A percentile compares a stretch with the other conserved stretches of the same genome.
These are phyloP conservation scores for Paracoccidioides lutzii DNA, from an alignment of 2,329 filamentous ascomycete species.

Conservation along the genomic window DNA sequence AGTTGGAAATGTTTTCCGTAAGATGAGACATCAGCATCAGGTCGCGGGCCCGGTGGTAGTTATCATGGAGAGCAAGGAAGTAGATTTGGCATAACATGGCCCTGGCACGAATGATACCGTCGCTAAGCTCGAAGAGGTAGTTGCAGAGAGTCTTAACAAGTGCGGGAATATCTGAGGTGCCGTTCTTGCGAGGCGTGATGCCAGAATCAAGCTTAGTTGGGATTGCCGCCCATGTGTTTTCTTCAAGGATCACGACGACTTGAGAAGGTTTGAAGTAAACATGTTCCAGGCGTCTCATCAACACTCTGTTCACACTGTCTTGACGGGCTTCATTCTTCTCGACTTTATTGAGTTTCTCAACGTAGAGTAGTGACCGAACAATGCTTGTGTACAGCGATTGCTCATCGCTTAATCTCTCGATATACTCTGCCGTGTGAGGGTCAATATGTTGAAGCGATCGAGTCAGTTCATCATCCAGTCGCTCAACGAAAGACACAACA, in stretches of 20 bases:
- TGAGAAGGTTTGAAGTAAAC: conserved; percentile 98
- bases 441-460: conserved; percentile 96
- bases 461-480: conserved; percentile 92
- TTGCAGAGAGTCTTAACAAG: conserved; percentile 83
- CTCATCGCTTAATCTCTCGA: conserved; percentile 87
- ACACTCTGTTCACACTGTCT: conserved; percentile 79
- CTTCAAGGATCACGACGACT: conserved; percentile 86
- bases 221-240: conserved; percentile 80
- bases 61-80: conserved; percentile 91
- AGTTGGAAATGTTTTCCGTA: conserved; percentile 91
- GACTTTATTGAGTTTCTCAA: conserved; percentile 60
- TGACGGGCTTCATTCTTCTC: conserved; percentile 58
- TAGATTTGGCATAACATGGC: conserved; percentile 99
- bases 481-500: conserved; percentile 85
- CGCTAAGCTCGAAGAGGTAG: conserved; percentile 87
- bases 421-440: conserved; percentile 96
- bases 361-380: conserved; percentile 76
- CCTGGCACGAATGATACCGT: conserved; percentile 88
- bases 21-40: conserved; percentile 99
- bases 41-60: conserved; percentile 95
- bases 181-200: conserved; percentile 58
- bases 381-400: conserved; percentile 82
- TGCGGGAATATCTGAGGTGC: conserved; percentile 51
- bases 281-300: conserved; percentile 91
- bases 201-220: conserved; percentile 57